phyloP scores from a whole-genome alignment of 2,329 filamentous ascomycete species.

The Claviceps sp. region DNA sequence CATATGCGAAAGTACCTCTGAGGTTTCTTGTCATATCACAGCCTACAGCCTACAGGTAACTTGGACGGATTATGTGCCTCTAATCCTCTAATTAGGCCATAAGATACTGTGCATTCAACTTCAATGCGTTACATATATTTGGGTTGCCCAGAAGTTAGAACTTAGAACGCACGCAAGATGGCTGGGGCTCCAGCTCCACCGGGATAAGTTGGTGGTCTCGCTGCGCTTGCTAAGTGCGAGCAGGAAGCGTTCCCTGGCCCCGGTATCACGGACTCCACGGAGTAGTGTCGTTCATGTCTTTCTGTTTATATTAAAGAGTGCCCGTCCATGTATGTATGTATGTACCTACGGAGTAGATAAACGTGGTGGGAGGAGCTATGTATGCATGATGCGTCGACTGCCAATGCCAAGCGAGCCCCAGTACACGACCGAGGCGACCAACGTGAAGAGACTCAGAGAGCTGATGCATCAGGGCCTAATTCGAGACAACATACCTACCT shows the following conservation, averaged over 20 bases:
- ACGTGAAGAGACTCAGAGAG: neutral
- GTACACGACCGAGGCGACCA: slow-evolving; percentile 1
- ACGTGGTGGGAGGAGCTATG: neutral
- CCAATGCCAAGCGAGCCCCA: neutral
- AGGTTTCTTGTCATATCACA: too few species aligned
- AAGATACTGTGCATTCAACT: too few species aligned
- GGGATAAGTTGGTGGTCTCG: neutral
- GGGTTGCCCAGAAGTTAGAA: neutral
- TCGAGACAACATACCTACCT: neutral
- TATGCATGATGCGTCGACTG: too few species aligned
- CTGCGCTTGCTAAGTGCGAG: neutral
- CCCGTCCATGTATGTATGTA: neutral
- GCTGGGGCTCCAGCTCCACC: neutral
- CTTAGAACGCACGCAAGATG: neutral
- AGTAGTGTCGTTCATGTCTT: neutral
- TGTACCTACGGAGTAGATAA: neutral
- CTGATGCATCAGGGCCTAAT: slow-evolving; percentile 1
- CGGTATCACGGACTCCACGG: neutral
- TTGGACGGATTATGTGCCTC: too few species aligned
- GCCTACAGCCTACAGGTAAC: too few species aligned
- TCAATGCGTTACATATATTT: too few species aligned
- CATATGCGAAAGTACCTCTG: too few species aligned
- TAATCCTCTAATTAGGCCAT: too few species aligned
- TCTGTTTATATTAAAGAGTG: neutral
- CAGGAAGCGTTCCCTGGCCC: neutral